Base-by-base conservation (phyloP, 2,329 filamentous ascomycete genomes). In the Monilinia polystroma region DNA sequence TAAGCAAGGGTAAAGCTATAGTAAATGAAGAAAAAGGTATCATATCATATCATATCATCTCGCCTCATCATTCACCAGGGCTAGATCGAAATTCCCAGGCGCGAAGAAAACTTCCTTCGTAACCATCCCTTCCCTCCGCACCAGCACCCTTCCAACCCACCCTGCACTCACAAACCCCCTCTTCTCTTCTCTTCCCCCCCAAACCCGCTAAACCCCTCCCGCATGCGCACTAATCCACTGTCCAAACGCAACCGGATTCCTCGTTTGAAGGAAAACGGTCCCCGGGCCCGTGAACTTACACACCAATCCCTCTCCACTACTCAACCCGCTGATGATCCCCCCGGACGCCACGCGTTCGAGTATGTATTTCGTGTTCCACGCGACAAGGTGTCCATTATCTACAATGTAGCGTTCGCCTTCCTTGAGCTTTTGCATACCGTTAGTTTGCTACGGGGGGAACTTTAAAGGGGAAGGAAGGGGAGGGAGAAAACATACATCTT, bases 331-430 rank as follows among this genome's bases (percentile, higher is more conserved):
- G n/a, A 99, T 90, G 70, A 99, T 88, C 49, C 95, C 95, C 2
- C 95, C 95, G 3, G 91, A 95, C 0, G 94, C 89, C 4, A 96
- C 90, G 20, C 95, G 88, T 80, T 97, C 93, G 70, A 99, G 87
- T 5, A 91, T 84, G 75, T 98, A 99, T 75, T 96, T 92, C 75
- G 91, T 93, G 77, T 97, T 97, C 95, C 95, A 99, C 0, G 95
- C 94, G 0, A 98, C 93, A 0, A 98, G 83, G 73, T 98, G 93
- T 3, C 92, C 92, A 73, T 97, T 97, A 74, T 97, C 92, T 66
- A 97, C 88, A 71, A 95, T 92, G 78, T 97, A 98, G 72, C 90
- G 90, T 77, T 98, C 94, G 12, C 89, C 89, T 16, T 88, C 85
- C 55, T 54, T 51, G 32, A 56, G 14, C 60, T 63, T 20, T 29